Evolutionary conservation across 129 eudicot genomes (phyloP).

Genomic region (Erigeron canadensis): DNA sequence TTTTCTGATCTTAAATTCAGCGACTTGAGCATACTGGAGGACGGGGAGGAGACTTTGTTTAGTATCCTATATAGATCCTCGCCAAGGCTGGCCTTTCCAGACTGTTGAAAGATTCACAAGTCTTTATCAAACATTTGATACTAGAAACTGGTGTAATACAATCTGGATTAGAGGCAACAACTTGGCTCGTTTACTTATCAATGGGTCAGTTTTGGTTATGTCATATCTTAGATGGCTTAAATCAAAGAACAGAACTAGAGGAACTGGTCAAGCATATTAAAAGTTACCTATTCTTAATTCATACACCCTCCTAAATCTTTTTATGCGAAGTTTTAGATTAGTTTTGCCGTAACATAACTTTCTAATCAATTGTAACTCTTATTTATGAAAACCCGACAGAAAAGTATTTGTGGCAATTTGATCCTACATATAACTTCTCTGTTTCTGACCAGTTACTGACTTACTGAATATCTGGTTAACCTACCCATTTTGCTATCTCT

Average conservation of each 20-base stretch:
- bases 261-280: neutral
- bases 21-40: constrained; percentile 47
- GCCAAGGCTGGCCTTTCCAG: constrained; percentile 80
- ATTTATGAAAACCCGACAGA: too few relatives aligned
- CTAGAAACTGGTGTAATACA: neutral
- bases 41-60: constrained; percentile 44
- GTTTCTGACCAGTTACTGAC: too few relatives aligned
- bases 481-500: too few relatives aligned
- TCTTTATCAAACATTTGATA: neutral
- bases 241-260: too few relatives aligned
- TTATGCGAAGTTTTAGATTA: too few relatives aligned
- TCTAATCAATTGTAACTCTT: too few relatives aligned
- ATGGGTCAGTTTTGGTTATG: neutral
- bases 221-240: neutral
- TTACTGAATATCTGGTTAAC: too few relatives aligned
- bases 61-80: constrained; percentile 78
- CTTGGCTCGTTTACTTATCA: neutral
- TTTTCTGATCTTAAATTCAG: constrained; percentile 68
- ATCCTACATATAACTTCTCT: too few relatives aligned
- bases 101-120: constrained; percentile 42
- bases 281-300: neutral
- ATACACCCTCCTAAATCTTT: neutral
- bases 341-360: too few relatives aligned
- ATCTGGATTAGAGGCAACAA: neutral
- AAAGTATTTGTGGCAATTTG: too few relatives aligned